phyloP scores from a whole-genome alignment of 2,329 filamentous ascomycete genomes.

The Paradendryphiella salina region DNA sequence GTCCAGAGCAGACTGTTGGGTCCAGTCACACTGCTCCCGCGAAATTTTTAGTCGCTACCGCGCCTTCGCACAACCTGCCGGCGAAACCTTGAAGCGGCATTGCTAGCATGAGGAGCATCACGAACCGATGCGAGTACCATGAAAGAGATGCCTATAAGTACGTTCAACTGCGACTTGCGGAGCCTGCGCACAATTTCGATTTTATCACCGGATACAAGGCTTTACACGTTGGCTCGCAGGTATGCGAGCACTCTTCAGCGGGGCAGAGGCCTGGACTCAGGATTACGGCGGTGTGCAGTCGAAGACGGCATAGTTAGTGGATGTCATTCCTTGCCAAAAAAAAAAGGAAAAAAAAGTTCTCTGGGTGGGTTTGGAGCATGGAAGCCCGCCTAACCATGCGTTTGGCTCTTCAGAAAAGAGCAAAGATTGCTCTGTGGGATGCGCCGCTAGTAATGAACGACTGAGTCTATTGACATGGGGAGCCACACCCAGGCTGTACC shows the following conservation, averaged over 20 bases:
- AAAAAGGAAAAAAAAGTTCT: no score
- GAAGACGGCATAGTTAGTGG: neutral
- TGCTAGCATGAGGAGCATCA: neutral
- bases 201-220: neutral
- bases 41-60: constrained; percentile 13
- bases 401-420: neutral
- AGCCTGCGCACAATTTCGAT: neutral
- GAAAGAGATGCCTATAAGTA: no score
- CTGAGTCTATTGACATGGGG: neutral
- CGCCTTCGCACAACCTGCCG: constrained; percentile 1
- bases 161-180: no score
- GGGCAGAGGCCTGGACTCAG: no score
- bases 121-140: neutral
- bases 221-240: neutral
- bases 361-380: no score
- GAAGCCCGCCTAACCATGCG: neutral
- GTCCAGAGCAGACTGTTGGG: neutral
- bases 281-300: neutral
- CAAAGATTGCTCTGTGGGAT: neutral
- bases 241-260: neutral
- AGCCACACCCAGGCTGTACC: neutral
- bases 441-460: neutral
- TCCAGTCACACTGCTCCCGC: constrained; percentile 8
- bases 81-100: neutral
- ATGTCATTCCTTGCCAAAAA: no score